Evolutionary conservation across 768 basidiomycete species (phyloP).

Genomic region (Tulasnella sp.): DNA sequence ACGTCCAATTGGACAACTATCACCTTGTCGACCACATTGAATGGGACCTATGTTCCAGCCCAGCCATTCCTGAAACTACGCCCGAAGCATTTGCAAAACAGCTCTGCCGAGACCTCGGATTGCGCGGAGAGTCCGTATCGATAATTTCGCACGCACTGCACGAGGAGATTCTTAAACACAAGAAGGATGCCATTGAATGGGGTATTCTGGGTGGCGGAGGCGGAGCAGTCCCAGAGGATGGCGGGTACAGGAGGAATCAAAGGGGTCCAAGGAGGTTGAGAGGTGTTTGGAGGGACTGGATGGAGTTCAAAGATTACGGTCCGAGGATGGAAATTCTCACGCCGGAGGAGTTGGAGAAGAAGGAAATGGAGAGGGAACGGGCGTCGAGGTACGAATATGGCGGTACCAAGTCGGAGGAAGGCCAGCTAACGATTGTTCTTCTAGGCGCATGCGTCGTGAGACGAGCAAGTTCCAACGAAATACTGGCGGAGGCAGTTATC

Average conservation of each 20-base stretch:
- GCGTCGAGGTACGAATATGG: slow-evolving; percentile 54
- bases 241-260: slow-evolving; percentile 56
- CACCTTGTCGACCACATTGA: slow-evolving; percentile 94
- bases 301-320: slow-evolving; percentile 80
- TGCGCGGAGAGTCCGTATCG: slow-evolving; percentile 80
- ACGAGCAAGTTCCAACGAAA: slow-evolving; percentile 53
- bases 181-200: slow-evolving; percentile 91
- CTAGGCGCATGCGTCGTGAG: slow-evolving; percentile 54
- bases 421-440: not conserved
- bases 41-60: slow-evolving; percentile 91
- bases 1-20: slow-evolving; percentile 89
- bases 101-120: slow-evolving; percentile 78
- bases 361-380: slow-evolving; percentile 81
- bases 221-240: slow-evolving; percentile 52
- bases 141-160: slow-evolving; percentile 89
- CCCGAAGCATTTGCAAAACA: slow-evolving; percentile 76
- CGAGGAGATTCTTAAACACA: slow-evolving; percentile 92
- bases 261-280: slow-evolving; percentile 67
- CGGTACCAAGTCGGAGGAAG: not conserved
- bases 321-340: slow-evolving; percentile 82
- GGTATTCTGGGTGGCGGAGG: slow-evolving; percentile 63
- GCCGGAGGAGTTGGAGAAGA: slow-evolving; percentile 83
- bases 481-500: slow-evolving; percentile 10
- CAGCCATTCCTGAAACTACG: slow-evolving; percentile 34
- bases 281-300: slow-evolving; percentile 95